Evolutionary conservation across 306 rosid species (phyloP).

Genomic region (Rubus parviflorus): DNA sequence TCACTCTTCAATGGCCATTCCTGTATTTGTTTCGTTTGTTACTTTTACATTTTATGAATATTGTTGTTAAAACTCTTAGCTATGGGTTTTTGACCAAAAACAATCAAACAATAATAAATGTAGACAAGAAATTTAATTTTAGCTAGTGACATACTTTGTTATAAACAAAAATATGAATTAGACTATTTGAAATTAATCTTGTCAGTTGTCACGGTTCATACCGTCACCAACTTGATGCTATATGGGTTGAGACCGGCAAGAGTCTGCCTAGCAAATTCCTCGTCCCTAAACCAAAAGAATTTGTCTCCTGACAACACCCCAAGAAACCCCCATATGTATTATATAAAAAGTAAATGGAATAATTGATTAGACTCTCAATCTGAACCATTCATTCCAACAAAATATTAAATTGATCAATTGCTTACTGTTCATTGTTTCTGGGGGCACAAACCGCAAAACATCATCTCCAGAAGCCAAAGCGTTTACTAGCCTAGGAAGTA

Average conservation of each 20-base stretch:
- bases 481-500: slow-evolving; percentile 50
- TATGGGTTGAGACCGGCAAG: slow-evolving; percentile 89
- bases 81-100: too few relatives aligned
- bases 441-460: slow-evolving; percentile 56
- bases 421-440: slow-evolving; percentile 54
- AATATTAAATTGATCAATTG: neutral
- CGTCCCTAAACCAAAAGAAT: slow-evolving; percentile 85
- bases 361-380: neutral
- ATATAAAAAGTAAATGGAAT: neutral
- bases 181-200: neutral
- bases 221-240: slow-evolving; percentile 64
- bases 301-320: slow-evolving; percentile 55
- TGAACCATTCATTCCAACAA: neutral
- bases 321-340: neutral
- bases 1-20: slow-evolving; percentile 92
- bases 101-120: neutral
- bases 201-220: slow-evolving; percentile 19
- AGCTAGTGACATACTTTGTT: too few relatives aligned
- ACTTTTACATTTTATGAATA: neutral
- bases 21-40: slow-evolving; percentile 29
- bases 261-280: slow-evolving; percentile 80
- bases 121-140: neutral
- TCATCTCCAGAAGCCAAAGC: slow-evolving; percentile 26
- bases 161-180: neutral
- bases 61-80: too few relatives aligned